Base-by-base conservation (phyloP, 331 rosid species). In the Cydonia oblonga region DNA sequence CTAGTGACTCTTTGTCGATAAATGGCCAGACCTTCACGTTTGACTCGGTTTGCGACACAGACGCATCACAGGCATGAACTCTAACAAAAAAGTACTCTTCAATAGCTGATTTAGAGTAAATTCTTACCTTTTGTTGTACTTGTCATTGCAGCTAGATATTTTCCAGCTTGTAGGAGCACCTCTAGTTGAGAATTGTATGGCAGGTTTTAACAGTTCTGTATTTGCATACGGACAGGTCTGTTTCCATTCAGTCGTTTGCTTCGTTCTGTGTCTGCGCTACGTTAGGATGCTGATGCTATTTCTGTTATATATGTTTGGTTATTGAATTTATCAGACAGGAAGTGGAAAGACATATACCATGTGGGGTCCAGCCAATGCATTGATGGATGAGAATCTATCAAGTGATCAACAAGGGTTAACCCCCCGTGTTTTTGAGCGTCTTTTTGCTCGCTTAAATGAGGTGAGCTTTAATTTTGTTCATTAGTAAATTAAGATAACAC, bases 291-390 rank as follows among this genome's bases (percentile, higher is more conserved):
- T 64, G 71, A 64, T 63, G 51, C 19, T 30, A n/a, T 40, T 20
- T 32, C 12, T 35, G 18, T 38, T 67, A 29, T 33, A 12, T 58
- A 24, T 44, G 70, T 53, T 51, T 70, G 46, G 59, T 74, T 74
- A 14, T 73, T 64, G 56, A 59, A 40, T 60, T 61, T 19, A 72
- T 69, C 63, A 92, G 99, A 96, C 99, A n/a, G 99, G 99, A 75
- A 96, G 99, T 18, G 99, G 99, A 29, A 96, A 96, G 88, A 96
- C 99, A 12, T 96, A 90, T 63, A 96, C 99, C 9, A 96, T 96
- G 91, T 96, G 99, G 99, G 99, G 99, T 82, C 99, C 99, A 68
- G 87, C 99, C 76, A 96, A 96, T 73, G 84, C 90, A 70, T 84
- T 89, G 85, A 74, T 78, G 9, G 96, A 84, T 53, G 96, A 77